These are phyloP conservation scores for Sarocladiaceae sp. DNA, from an alignment of 2,329 filamentous ascomycete genomes.

Conservation along the genomic window DNA sequence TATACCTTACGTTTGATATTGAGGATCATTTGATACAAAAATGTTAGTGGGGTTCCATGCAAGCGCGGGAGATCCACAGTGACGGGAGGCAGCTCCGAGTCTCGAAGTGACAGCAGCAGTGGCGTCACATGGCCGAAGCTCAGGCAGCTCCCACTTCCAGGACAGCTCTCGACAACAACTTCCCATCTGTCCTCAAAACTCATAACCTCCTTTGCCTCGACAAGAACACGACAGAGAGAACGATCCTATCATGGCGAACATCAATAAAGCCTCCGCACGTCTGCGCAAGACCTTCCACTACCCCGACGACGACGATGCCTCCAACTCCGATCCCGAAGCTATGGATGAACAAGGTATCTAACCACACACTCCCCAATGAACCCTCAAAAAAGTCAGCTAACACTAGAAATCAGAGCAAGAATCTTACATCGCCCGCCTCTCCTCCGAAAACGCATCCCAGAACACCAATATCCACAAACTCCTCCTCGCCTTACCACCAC, in stretches of 20 bases:
- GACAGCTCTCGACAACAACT: too few relatives aligned
- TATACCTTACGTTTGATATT: too few relatives aligned
- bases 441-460: slow-evolving; percentile 49
- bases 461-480: slow-evolving; percentile 54
- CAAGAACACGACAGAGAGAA: too few relatives aligned
- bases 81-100: too few relatives aligned
- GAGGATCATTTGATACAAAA: too few relatives aligned
- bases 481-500: slow-evolving; percentile 57
- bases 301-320: slow-evolving; percentile 55
- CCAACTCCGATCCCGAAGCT: slow-evolving; percentile 51
- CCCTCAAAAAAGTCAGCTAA: neutral
- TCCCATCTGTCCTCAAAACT: too few relatives aligned
- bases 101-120: too few relatives aligned
- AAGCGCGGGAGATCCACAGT: too few relatives aligned
- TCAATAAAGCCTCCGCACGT: slow-evolving; percentile 43
- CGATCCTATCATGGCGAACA: slow-evolving; percentile 23
- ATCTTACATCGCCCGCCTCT: slow-evolving; percentile 52
- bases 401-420: slow-evolving; percentile 57
- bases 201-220: too few relatives aligned
- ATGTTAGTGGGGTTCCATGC: too few relatives aligned
- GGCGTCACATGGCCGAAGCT: too few relatives aligned
- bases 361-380: neutral
- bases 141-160: too few relatives aligned
- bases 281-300: slow-evolving; percentile 77
- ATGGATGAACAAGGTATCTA: slow-evolving; percentile 70